Evolutionary conservation across 306 rosid species (phyloP).

Genomic region (Cicer judaicum): DNA sequence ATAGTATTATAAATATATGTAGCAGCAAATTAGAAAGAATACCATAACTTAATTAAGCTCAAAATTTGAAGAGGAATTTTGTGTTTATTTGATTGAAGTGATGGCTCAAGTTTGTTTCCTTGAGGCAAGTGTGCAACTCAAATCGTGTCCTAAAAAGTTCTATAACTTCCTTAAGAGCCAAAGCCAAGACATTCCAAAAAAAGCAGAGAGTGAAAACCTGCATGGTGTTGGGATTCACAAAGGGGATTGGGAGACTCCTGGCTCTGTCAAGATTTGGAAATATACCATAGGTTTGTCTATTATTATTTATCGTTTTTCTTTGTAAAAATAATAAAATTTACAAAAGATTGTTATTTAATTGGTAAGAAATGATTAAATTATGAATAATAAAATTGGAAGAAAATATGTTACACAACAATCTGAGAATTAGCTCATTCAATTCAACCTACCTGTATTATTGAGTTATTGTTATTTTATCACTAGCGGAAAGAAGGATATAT

Average conservation of each 20-base stretch:
- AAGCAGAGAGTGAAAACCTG: constrained; percentile 31
- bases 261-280: constrained; percentile 46
- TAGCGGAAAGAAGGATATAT: too few species aligned
- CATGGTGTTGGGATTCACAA: constrained; percentile 40
- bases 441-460: too few species aligned
- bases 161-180: constrained; percentile 39
- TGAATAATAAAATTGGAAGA: too few species aligned
- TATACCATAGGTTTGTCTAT: constrained; percentile 28
- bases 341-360: too few species aligned
- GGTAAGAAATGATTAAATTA: too few species aligned
- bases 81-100: neutral
- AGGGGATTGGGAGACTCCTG: constrained; percentile 41
- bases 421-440: too few species aligned
- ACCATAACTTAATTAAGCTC: neutral
- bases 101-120: constrained; percentile 42
- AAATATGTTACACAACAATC: too few species aligned
- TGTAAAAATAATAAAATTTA: too few species aligned
- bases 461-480: too few species aligned
- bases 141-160: constrained; percentile 41
- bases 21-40: neutral
- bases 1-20: constrained; percentile 9
- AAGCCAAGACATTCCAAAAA: constrained; percentile 35
- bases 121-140: constrained; percentile 37
- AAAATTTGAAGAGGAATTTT: neutral
- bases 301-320: neutral